These are phyloP conservation scores for Salvia rosmarinus DNA, from an alignment of 257 asterid genomes.

Conservation along the genomic window DNA sequence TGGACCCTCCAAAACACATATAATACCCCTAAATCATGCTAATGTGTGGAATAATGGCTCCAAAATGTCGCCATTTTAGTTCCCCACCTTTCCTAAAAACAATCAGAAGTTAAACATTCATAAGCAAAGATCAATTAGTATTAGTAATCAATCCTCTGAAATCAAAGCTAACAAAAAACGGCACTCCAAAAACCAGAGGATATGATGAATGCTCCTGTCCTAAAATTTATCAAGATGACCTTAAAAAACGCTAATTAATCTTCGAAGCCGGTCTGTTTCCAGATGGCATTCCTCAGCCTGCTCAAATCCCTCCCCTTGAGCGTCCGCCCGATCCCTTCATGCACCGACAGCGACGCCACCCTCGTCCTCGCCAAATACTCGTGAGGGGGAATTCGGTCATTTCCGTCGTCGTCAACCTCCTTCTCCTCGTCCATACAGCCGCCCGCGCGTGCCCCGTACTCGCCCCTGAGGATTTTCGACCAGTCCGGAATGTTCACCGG, in stretches of 20 bases:
- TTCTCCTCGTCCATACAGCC: constrained; percentile 36
- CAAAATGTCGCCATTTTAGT: constrained; percentile 12
- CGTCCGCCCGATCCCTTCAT: constrained; percentile 82
- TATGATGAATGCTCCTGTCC: background rate
- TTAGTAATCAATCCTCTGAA: constrained; percentile 30
- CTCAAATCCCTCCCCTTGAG: constrained; percentile 94
- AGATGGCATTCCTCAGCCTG: constrained; percentile 83
- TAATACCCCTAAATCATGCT: background rate
- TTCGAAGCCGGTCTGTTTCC: constrained; percentile 83
- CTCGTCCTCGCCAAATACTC: constrained; percentile 78
- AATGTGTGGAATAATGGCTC: constrained; percentile 14
- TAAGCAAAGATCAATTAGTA: background rate
- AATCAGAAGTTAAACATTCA: constrained; percentile 34
- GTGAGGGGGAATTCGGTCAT: constrained; percentile 76
- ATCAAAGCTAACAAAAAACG: constrained; percentile 38
- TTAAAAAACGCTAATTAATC: constrained; percentile 38
- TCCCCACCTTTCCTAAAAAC: constrained; percentile 22
- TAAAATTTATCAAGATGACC: background rate
- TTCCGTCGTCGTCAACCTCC: constrained; percentile 32
- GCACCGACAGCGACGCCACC: constrained; percentile 78
- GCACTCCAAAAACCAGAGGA: constrained; percentile 42
- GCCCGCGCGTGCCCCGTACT: constrained; percentile 41
- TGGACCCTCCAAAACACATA: background rate
- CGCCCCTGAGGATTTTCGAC: constrained; percentile 68
- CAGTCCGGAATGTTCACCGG: constrained; percentile 86